Evolutionary conservation across 2,329 filamentous ascomycete species (phyloP), one percentile per base, ranked within the genome.

Genomic region (Phialocephala subalpina): DNA sequence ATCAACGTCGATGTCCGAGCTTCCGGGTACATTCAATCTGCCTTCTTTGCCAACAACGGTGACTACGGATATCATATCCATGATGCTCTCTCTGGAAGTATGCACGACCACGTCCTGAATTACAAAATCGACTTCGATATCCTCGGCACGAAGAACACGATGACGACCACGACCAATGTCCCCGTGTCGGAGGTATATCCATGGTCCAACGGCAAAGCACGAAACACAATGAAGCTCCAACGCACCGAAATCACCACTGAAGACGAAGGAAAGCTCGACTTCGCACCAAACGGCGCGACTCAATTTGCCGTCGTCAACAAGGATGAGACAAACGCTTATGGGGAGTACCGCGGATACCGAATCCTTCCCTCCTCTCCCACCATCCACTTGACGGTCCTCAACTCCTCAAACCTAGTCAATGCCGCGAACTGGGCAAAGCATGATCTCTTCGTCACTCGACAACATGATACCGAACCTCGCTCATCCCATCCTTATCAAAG

Each of bases 21-120:
- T 1, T 82, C 80, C 0, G 84, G 88, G 0, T 87, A 85, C 70
- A 86, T 88, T 64, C 82, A 84, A 70, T 78, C 78, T 0, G 81
- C 83, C 0, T 84, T 80, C 72, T 83, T 38, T 42, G 56, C 61
- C 33, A 52, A 58, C 7, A 67, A 62, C 25, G 27, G 62, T 22
- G 81, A 82, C 57, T 86, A 85, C 63, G 83, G 83, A 7, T 85
- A 78, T 71, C 75, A 80, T 27, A 83, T 86, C 58, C 81, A 84
- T 65, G 82, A 85, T 63, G 73, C 76, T 35, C 74, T 84, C 1
- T 79, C 78, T 0, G 83, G 83, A 12, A 80, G 78, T 35, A 84
- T 86, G 79, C 85, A 87, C 73, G 83, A 86, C 73, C 85, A 87
- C 68, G 83, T 87, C 0, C 71, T 87, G 45, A 86, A 83, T 69